Evolutionary conservation across 805 yeast genomes (phyloP), one percentile per base, ranked within the genome.

Genomic region (Kazachstania martiniae): DNA sequence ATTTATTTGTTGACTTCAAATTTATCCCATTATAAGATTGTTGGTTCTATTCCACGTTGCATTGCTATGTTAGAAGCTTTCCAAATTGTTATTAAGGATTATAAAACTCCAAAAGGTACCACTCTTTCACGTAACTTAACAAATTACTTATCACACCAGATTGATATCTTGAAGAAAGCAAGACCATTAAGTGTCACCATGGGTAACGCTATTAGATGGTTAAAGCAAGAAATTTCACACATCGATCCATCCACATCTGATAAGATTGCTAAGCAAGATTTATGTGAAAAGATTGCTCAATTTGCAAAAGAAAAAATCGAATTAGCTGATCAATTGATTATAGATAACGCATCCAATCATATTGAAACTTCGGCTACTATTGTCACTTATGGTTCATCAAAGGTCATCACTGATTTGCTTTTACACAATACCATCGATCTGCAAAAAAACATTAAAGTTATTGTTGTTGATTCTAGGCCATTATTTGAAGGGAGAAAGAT

Each of bases 151-250:
- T 77, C 94, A 8, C 84, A 81, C 50, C 98, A 91, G 59, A 91
- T 91, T 42, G 98, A 89, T 53, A 84, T 81, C 44, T 64, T 91
- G 45, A 89, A 84, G 47, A 74, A 84, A 8, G 87, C 95, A 3
- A 73, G 98, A 41, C 96, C 97, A 1, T 66, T 91, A 30, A 76
- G 91, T 35, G 82, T 87, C 2, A 72, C 95, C 1, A 91, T 91
- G 98, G 98, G 98, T 34, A 91, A 87, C 61, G 89, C 96, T 3
- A 91, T 91, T 43, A 74, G 98, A 47, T 87, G 96, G 95, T 68
- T 91, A 41, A 91, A 91, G 51, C 97, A 89, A 62, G 89, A 83
- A 54, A 89, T 91, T 34, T 75, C 95, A 1, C 68, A 72, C 27
- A 73, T 89, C 30, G 77, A 86, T 36, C 76, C 87, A 35, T 93